These are phyloP conservation scores for Articulospora tetracladia DNA, from an alignment of 495 filamentous ascomycete species.

Conservation along the genomic window DNA sequence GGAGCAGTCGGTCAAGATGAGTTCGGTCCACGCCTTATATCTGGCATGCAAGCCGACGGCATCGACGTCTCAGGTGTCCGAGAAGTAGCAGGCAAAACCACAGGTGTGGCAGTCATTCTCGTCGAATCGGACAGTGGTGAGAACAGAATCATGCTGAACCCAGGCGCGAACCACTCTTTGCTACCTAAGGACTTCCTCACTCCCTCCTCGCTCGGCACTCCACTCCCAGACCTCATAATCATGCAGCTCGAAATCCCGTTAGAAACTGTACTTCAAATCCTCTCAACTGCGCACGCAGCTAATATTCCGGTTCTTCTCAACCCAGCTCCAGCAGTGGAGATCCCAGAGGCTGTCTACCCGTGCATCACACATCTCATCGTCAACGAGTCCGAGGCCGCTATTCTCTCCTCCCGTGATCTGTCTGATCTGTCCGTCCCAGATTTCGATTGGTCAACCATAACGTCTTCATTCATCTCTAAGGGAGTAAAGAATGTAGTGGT, in stretches of 20 bases:
- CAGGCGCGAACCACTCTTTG: constrained; percentile 68
- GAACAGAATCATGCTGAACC: constrained; percentile 67
- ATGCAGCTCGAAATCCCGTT: constrained; percentile 88
- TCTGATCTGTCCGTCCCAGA: constrained; percentile 43
- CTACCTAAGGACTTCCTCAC: constrained; percentile 19
- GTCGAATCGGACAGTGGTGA: neutral
- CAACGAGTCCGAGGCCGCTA: constrained; percentile 86
- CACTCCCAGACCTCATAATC: constrained; percentile 62
- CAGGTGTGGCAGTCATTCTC: constrained; percentile 63
- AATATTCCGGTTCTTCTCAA: constrained; percentile 70
- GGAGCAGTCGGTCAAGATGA: constrained; percentile 75
- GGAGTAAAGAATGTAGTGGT: constrained; percentile 77
- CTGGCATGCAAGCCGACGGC: constrained; percentile 52
- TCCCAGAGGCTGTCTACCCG: constrained; percentile 64
- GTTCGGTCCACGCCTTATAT: constrained; percentile 36
- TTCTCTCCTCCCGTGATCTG: constrained; percentile 51
- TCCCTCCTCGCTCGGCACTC: constrained; percentile 38
- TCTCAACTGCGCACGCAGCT: constrained; percentile 46
- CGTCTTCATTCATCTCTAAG: constrained; percentile 52
- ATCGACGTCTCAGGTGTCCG: constrained; percentile 57
- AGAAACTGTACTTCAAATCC: constrained; percentile 61
- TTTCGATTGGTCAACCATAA: constrained; percentile 39
- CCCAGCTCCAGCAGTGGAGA: constrained; percentile 63
- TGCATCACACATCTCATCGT: constrained; percentile 77
- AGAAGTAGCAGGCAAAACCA: constrained; percentile 49